Evolutionary conservation across 352 stramenopile genomes (phyloP), one percentile per base, ranked within the genome.

Genomic region (Peronospora belbahrii): DNA sequence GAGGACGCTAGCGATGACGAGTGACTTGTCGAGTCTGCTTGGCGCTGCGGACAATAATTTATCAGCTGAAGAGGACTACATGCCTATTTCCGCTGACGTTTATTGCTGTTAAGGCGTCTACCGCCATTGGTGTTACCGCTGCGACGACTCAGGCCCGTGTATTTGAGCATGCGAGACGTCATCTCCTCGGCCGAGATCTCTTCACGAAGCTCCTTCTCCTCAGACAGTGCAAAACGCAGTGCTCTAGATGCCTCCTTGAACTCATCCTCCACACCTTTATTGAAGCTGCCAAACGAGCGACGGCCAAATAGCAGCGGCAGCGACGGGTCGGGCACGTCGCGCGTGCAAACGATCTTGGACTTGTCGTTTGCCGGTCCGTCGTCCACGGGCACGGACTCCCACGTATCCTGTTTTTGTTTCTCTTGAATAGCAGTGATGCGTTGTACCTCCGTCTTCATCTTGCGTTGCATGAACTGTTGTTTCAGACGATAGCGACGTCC

Each of bases 401-500:
- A 88, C 19, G 66, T 70, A 46, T 88, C 68, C 38, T 85, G 63
- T 42, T 74, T 67, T 47, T 77, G 63, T 51, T 79, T 65, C 47
- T 77, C 58, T 45, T 77, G 53, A 4, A 77, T 57, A 4, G 73
- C 67, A 6, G 65, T 65, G 33, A 69, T 62, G 40, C 77, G 73
- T 32, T 83, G 62, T 34, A 66, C 62, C 3, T 78, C 73, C 4
- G 69, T 63, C 43, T 67, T 70, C 49, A 81, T 84, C 62, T 92
- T 92, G 32, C 80, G 75, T 43, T 92, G 80, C 80, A 92, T 92
- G 42, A 92, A 92, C 80, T 90, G 58, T 15, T 37, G n/a, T n/a
- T n/a, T 6, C 11, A 17, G 23, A 10, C 19, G 36, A 31, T 11
- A 49, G 9, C 2, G 37, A 48, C 17, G 35, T 35, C 45, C 51